These are phyloP conservation scores for Corrigiola litoralis DNA, from an alignment of 179 eudicot species.

Conservation along the genomic window DNA sequence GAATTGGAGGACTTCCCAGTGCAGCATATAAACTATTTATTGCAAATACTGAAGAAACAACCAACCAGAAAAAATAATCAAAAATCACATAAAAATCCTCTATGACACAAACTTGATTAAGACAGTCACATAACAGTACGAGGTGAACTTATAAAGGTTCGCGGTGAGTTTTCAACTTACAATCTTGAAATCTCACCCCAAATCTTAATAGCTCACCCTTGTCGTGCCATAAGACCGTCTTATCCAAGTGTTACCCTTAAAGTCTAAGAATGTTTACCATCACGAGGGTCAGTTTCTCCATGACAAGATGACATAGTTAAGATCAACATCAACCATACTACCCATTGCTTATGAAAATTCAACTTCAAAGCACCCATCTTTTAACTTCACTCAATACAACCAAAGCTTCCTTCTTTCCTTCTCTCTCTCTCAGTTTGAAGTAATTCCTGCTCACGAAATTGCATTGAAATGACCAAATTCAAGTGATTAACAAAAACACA, in stretches of 20 bases:
- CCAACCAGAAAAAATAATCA: not conserved
- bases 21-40: constrained; percentile 79
- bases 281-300: constrained; percentile 69
- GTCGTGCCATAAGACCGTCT: not conserved
- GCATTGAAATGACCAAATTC: not conserved
- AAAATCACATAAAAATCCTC: not conserved
- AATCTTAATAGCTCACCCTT: no score
- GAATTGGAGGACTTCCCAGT: constrained; percentile 74
- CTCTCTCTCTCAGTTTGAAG: not conserved
- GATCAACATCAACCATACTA: constrained; percentile 33
- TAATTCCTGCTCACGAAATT: constrained; percentile 5
- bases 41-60: constrained; percentile 62
- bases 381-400: not conserved
- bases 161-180: no score
- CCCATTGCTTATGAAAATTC: constrained; percentile 28
- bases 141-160: no score
- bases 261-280: constrained; percentile 45
- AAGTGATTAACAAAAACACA: not conserved
- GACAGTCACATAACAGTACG: no score
- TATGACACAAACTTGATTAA: no score
- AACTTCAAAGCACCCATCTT: constrained; percentile 33
- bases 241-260: not conserved
- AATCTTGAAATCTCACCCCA: not conserved
- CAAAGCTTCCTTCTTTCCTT: not conserved
- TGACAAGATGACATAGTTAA: constrained; percentile 30